phyloP scores from a whole-genome alignment of 1,284 basidiomycete species.

The Cutaneotrichosporon arboriforme region DNA sequence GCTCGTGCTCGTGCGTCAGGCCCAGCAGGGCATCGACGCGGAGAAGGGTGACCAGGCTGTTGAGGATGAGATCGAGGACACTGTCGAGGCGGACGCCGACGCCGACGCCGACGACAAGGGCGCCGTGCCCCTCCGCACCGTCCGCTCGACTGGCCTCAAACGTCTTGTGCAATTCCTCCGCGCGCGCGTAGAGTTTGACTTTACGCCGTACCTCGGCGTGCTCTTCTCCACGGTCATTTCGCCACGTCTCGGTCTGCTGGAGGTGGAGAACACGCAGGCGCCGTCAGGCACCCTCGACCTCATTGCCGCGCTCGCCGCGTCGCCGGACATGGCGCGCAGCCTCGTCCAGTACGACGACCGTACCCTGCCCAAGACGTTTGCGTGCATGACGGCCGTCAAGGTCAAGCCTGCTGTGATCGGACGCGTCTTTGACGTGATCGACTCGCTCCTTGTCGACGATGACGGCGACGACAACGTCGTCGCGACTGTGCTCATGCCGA shows the following conservation, averaged over 20 bases:
- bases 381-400: slow-evolving; percentile 71
- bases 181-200: slow-evolving; percentile 63
- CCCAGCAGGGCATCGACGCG: slow-evolving; percentile 57
- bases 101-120: slow-evolving; percentile 40
- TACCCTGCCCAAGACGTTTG: slow-evolving; percentile 71
- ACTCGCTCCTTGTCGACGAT: slow-evolving; percentile 59
- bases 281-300: slow-evolving; percentile 86
- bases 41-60: slow-evolving; percentile 35
- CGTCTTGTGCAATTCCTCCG: slow-evolving; percentile 85
- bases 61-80: slow-evolving; percentile 45
- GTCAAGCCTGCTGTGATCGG: slow-evolving; percentile 82
- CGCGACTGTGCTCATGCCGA: slow-evolving; percentile 56
- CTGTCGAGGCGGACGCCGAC: slow-evolving; percentile 35
- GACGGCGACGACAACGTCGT: slow-evolving; percentile 49
- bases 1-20: slow-evolving; percentile 60
- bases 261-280: slow-evolving; percentile 83
- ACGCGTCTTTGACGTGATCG: slow-evolving; percentile 80
- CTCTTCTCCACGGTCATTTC: slow-evolving; percentile 71
- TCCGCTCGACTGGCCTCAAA: slow-evolving; percentile 79
- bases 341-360: slow-evolving; percentile 66
- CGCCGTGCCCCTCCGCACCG: slow-evolving; percentile 54
- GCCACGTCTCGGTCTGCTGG: slow-evolving; percentile 69
- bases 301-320: slow-evolving; percentile 70
- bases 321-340: slow-evolving; percentile 57
- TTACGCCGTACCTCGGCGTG: slow-evolving; percentile 61